Evolutionary conservation across 208 protist species (phyloP), one percentile per base, ranked within the genome.

Genomic region (Trypanosoma congolense): DNA sequence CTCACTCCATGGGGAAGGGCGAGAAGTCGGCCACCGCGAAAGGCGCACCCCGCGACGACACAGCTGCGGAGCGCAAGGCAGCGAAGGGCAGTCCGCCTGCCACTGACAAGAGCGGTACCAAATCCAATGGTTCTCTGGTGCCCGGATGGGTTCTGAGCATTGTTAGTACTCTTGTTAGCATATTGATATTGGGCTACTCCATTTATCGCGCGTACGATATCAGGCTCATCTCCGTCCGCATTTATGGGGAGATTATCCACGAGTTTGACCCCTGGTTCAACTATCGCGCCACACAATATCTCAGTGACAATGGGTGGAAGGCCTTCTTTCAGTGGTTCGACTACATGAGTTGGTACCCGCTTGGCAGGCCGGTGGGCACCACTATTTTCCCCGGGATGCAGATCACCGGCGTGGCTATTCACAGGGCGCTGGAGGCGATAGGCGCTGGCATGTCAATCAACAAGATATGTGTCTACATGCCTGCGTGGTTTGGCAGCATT

Each of bases 241-340:
- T 61, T 12, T 97, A 93, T 68, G 93, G 90, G n/a, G 63, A 63
- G 48, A 45, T 96, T 21, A 97, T 97, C 67, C 93, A 97, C 66
- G 93, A 96, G 68, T 95, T 93, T 62, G 90, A 96, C 64, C 87
- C 86, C 50, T 93, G 87, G 83, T 97, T 97, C 73, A 96, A 97
- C 75, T 96, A 79, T 71, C 83, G 92, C 41, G 82, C 90, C 12
- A 83, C 92, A 30, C 46, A 96, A 76, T 96, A 97, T 66, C 75
- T 97, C 25, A 75, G 64, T 22, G 63, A 87, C 24, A 63, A 99
- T 60, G 97, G 97, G 57, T 95, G 90, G 62, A 76, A 86, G 42
- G 81, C 97, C 41, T 99, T 99, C 78, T 86, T 96, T 61, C 96
- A 97, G 79, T 99, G 98, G 98, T 99, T 99, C 65, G 98, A 99